These are phyloP conservation scores for Knoxia roxburghii DNA, from an alignment of 257 asterid genomes.

Conservation along the genomic window DNA sequence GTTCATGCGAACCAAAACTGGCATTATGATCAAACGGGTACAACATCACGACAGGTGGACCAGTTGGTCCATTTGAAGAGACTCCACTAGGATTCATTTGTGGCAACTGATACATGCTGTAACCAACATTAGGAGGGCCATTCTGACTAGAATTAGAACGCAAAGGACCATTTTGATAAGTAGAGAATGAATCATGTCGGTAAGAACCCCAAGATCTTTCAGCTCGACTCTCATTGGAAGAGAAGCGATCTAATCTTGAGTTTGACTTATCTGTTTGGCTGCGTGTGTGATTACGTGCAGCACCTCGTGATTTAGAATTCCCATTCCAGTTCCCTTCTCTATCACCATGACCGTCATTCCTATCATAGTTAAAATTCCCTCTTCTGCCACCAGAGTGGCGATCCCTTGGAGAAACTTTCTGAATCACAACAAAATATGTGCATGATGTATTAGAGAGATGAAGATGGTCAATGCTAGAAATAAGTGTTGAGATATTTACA, in stretches of 20 bases:
- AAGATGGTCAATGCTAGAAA: neutral
- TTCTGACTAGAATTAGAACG: slow-evolving; percentile 45
- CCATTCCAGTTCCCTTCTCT: slow-evolving; percentile 76
- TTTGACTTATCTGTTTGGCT: slow-evolving; percentile 57
- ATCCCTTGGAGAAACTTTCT: slow-evolving; percentile 67
- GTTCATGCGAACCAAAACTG: slow-evolving; percentile 56
- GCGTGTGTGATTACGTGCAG: slow-evolving; percentile 55
- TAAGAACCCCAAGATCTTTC: slow-evolving; percentile 58
- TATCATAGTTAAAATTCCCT: slow-evolving; percentile 67
- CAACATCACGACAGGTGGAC: slow-evolving; percentile 57
- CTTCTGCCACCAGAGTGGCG: slow-evolving; percentile 66
- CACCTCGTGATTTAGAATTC: slow-evolving; percentile 59
- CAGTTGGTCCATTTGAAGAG: slow-evolving; percentile 54
- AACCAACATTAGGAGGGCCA: slow-evolving; percentile 48
- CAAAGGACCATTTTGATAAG: slow-evolving; percentile 66
- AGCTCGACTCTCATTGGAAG: slow-evolving; percentile 50
- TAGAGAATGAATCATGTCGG: slow-evolving; percentile 34
- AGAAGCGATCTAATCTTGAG: slow-evolving; percentile 53
- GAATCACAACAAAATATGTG: slow-evolving; percentile 26
- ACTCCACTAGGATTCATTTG: slow-evolving; percentile 44
- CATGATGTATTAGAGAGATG: neutral
- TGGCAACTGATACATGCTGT: slow-evolving; percentile 58
- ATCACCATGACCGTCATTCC: slow-evolving; percentile 58
- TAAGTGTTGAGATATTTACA: neutral
- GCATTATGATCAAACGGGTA: slow-evolving; percentile 71